phyloP scores from a whole-genome alignment of 345 rosid genomes.

The Gossypium ekmanianum region DNA sequence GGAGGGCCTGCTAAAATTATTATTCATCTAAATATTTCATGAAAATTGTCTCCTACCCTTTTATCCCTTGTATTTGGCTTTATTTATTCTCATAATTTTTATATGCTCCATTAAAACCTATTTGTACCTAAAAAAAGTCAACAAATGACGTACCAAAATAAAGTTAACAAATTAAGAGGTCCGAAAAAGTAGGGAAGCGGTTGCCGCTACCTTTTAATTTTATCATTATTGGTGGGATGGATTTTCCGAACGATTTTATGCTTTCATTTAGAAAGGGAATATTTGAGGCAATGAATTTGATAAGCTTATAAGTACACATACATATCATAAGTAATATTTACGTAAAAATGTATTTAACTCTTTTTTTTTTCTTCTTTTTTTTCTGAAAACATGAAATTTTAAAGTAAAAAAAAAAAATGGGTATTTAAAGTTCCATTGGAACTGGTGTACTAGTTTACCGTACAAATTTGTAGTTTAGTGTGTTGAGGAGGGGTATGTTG shows the following conservation, averaged over 20 bases:
- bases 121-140: not conserved
- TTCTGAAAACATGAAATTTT: not conserved
- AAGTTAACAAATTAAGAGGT: not conserved
- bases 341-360: not conserved
- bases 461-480: not conserved
- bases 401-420: not conserved
- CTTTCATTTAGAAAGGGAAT: not conserved
- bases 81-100: not conserved
- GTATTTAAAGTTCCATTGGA: not conserved
- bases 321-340: not conserved
- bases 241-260: not conserved
- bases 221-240: not conserved
- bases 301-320: not conserved
- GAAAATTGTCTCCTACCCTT: not conserved
- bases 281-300: not conserved
- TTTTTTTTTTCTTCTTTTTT: not conserved
- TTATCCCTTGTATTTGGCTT: not conserved
- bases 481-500: not conserved
- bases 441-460: not conserved
- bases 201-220: not conserved
- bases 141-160: not conserved
- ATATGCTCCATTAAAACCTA: not conserved
- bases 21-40: not conserved
- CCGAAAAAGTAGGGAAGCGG: not conserved
- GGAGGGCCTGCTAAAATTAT: conserved; percentile 21